These are phyloP conservation scores for Thraustochytrium sp. DNA, from an alignment of 352 stramenopile genomes.

Conservation along the genomic window DNA sequence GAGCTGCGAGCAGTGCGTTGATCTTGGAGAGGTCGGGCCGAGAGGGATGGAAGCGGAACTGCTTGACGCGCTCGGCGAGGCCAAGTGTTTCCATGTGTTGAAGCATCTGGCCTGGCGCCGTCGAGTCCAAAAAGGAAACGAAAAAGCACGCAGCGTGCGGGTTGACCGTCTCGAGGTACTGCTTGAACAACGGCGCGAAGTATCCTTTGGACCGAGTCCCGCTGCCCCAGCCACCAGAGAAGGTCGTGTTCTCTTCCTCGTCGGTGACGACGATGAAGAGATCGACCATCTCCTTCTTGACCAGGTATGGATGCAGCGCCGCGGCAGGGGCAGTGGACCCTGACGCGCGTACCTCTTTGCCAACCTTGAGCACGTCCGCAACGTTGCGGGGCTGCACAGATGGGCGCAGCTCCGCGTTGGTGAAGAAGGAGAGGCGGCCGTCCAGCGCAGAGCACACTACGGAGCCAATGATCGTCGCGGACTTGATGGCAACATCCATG, in stretches of 20 bases:
- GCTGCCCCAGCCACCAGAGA: not conserved
- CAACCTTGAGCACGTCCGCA: slow-evolving; percentile 20
- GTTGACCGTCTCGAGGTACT: slow-evolving; percentile 26
- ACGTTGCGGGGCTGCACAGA: not conserved
- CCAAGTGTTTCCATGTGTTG: not conserved
- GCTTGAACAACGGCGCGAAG: slow-evolving; percentile 39
- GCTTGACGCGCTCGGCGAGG: slow-evolving; percentile 28
- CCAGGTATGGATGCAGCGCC: slow-evolving; percentile 7
- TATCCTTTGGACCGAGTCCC: not conserved
- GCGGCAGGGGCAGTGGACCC: slow-evolving; percentile 11
- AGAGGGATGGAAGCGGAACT: not conserved
- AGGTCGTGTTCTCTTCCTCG: slow-evolving; percentile 34
- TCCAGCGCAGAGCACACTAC: slow-evolving; percentile 8
- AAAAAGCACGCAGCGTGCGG: slow-evolving; percentile 31
- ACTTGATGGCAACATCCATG: slow-evolving; percentile 37
- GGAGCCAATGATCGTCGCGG: slow-evolving; percentile 25
- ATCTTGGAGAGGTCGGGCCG: not conserved
- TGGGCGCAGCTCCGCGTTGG: not conserved
- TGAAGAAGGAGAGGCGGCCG: slow-evolving; percentile 37
- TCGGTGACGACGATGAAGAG: slow-evolving; percentile 45
- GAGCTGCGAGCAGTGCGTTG: slow-evolving; percentile 41
- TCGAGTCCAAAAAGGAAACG: not conserved
- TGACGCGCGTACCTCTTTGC: not conserved
- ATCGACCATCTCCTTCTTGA: not conserved
- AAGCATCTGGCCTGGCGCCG: not conserved